Conservation (phyloP, 2,329 filamentous ascomycete species). For the Myriosclerotinia duriaeana region DNA sequence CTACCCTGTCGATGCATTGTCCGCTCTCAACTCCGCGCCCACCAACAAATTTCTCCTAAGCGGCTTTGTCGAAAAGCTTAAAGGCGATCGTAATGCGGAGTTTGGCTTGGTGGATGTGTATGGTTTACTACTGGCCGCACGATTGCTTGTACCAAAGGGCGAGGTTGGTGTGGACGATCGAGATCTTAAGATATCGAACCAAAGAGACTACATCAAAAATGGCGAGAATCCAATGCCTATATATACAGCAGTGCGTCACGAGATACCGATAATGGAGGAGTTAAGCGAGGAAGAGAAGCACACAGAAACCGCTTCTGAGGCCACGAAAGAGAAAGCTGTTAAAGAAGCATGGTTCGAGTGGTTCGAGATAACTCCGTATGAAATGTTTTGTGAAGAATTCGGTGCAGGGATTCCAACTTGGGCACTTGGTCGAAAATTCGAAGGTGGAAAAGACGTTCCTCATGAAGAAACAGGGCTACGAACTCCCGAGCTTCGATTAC, state of each 20-base stretch:
- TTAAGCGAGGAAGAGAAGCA: conserved; percentile 43
- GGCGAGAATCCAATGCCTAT: conserved; percentile 88
- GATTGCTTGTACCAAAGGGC: conserved; percentile 81
- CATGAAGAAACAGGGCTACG: conserved; percentile 66
- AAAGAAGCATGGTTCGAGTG: conserved; percentile 92
- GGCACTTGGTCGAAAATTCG: conserved; percentile 83
- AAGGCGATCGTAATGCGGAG: conserved; percentile 73
- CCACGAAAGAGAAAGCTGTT: conserved; percentile 52
- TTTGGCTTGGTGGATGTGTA: conserved; percentile 95
- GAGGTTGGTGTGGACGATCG: conserved; percentile 72
- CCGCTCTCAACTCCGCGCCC: conserved; percentile 78
- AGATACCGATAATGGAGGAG: conserved; percentile 71
- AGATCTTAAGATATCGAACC: conserved; percentile 90
- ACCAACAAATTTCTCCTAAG: conserved; percentile 90
- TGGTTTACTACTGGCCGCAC: conserved; percentile 78
- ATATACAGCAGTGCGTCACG: conserved; percentile 92
- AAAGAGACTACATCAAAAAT: conserved; percentile 70
- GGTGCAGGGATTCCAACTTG: conserved; percentile 90
- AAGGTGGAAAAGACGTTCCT: conserved; percentile 65
- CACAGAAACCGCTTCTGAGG: conserved; percentile 45
- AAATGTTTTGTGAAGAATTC: conserved; percentile 93
- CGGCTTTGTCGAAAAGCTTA: conserved; percentile 87
- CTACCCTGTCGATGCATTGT: conserved; percentile 81
- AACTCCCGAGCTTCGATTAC: conserved; percentile 79
- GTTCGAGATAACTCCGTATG: conserved; percentile 94